Base-by-base conservation (phyloP, 2,329 filamentous ascomycete genomes). In the Leptographium flavum region DNA sequence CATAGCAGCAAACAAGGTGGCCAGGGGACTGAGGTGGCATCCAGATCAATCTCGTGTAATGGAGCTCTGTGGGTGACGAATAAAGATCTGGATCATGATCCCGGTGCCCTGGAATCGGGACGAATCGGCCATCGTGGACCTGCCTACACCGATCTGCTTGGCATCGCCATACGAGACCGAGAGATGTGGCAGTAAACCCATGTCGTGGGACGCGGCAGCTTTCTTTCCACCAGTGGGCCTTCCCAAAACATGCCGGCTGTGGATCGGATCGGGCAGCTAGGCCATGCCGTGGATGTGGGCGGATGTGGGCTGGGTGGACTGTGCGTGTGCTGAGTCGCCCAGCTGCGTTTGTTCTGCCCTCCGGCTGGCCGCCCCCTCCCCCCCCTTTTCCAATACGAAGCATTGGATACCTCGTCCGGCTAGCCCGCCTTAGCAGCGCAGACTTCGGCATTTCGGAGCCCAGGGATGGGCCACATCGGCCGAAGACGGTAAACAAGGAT, bases 31-130 rank as follows among this genome's bases (percentile, higher is more conserved):
- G n/a, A n/a, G n/a, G n/a, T n/a, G n/a, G 21, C 7, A 14, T 2
- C 15, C 37, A 19, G 23, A 39, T 27, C 13, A 38, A 28, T 28
- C 37, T 39, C 23, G 22, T 39, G 23, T 27, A 21, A 39, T 23
- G 23, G 21, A 1, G 19, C 21, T 11, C 37, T 19, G 37, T 23
- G 15, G 17, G 15, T 11, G 8, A 17, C 17, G 8, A 25, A 6
- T 5, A n/a, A 25, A 23, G 28, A 31, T 33, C 36, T 45, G 43
- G 39, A n/a, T 17, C 4, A 45, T 28, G 28, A 15, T 39, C 27
- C 43, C 43, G 36, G 23, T 40, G 10, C 37, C 43, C 21, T 45
- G 43, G 43, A 13, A 28, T 28, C 15, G 42, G 42, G 32, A 28
- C 21, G 17, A 28, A 33, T 43, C 25, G 19, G 4, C 19, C 30